Evolutionary conservation across 2,329 filamentous ascomycete genomes (phyloP).

Genomic region (Penicillium paneum): DNA sequence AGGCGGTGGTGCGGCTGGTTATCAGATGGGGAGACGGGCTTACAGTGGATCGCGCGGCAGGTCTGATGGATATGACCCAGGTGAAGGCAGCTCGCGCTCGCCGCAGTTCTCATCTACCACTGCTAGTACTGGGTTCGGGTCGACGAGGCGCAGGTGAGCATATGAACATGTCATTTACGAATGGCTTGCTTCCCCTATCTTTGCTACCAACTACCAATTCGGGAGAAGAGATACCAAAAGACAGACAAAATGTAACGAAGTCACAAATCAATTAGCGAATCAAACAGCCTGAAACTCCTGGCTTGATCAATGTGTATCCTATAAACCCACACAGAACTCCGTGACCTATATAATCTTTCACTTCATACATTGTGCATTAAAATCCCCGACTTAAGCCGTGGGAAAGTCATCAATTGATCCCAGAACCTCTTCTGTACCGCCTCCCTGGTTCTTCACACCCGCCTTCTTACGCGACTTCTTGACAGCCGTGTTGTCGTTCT

Average conservation of each 20-base stretch:
- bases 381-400: not conserved
- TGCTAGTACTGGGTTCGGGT: conserved; percentile 46
- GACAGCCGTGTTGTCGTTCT: conserved; percentile 24
- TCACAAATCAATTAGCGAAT: not conserved
- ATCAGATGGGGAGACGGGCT: conserved; percentile 37
- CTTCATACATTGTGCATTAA: not conserved
- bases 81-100: conserved; percentile 35
- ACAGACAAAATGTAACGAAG: not conserved
- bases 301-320: conserved; percentile 7
- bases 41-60: conserved; percentile 13
- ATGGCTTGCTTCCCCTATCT: not conserved
- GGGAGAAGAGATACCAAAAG: not conserved
- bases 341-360: not conserved
- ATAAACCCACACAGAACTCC: conserved; percentile 7
- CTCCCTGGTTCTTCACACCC: conserved; percentile 25
- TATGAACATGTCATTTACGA: not conserved
- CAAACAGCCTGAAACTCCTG: conserved; percentile 5
- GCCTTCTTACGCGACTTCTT: conserved; percentile 36
- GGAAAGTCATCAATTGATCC: conserved; percentile 39
- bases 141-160: conserved; percentile 40
- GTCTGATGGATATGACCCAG: conserved; percentile 23
- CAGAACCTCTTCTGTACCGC: conserved; percentile 42
- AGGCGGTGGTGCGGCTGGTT: conserved; percentile 43
- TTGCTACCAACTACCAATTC: not conserved
- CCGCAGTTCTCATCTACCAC: conserved; percentile 33